Conservation (phyloP, 345 rosid species). For the Tarenaya hassleriana region DNA sequence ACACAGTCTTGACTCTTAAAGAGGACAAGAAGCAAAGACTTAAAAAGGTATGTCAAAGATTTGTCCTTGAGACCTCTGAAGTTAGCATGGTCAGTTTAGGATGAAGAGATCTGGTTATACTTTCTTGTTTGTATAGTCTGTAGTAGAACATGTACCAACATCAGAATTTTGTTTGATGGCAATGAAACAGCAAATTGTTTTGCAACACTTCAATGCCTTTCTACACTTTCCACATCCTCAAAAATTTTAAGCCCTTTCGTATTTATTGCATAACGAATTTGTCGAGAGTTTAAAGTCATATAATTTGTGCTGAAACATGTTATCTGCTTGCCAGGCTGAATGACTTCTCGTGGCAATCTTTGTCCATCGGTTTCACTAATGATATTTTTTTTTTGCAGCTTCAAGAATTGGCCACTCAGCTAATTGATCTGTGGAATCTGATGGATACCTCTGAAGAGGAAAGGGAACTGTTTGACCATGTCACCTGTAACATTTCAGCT, state of each 20-base stretch:
- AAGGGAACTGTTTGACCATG: conserved; percentile 72
- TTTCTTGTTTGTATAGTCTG: too few species aligned
- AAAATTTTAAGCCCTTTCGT: background rate
- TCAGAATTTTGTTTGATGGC: too few species aligned
- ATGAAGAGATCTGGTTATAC: too few species aligned
- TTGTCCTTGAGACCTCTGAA: too few species aligned
- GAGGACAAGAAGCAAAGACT: conserved; percentile 96
- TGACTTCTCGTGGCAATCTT: too few species aligned
- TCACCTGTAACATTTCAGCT: conserved; percentile 78
- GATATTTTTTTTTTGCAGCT: conserved; percentile 43
- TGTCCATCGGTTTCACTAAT: background rate
- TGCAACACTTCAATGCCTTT: too few species aligned
- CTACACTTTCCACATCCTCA: background rate
- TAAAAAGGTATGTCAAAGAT: conserved; percentile 47
- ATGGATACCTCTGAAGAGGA: conserved; percentile 97
- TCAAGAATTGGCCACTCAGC: conserved; percentile 84
- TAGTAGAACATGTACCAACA: too few species aligned
- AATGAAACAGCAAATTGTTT: too few species aligned
- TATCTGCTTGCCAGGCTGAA: too few species aligned
- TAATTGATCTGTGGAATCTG: conserved; percentile 91
- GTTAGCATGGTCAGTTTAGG: too few species aligned
- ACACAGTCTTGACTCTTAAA: conserved; percentile 63
- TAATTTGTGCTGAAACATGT: conserved; percentile 7
- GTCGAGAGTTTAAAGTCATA: background rate
- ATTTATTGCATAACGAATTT: background rate